Evolutionary conservation across 257 asterid genomes (phyloP).

Genomic region (Paraleonurus japonicus): DNA sequence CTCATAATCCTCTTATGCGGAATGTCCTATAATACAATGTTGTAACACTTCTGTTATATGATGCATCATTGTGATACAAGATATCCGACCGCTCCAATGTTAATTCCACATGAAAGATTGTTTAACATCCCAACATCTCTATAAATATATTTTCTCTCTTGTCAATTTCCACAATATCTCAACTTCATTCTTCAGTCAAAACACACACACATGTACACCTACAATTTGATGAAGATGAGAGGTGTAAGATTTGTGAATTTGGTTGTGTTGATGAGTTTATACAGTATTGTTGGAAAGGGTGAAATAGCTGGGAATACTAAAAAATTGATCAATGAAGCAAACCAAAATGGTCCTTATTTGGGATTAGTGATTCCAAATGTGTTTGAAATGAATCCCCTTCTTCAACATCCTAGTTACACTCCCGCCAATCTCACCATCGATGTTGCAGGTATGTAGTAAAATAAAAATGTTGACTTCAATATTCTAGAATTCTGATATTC

Average conservation of each 20-base stretch:
- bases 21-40: too few relatives aligned
- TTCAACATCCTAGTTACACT: slow-evolving; percentile 42
- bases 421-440: slow-evolving; percentile 39
- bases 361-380: slow-evolving; percentile 56
- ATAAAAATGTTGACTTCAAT: too few relatives aligned
- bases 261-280: neutral
- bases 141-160: neutral
- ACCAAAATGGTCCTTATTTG: slow-evolving; percentile 49
- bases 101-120: too few relatives aligned
- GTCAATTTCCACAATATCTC: neutral
- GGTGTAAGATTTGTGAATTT: neutral
- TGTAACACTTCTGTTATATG: too few relatives aligned
- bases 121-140: too few relatives aligned
- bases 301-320: slow-evolving; percentile 24
- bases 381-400: slow-evolving; percentile 57
- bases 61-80: too few relatives aligned
- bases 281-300: neutral
- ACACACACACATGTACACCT: too few relatives aligned
- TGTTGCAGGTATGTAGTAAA: slow-evolving; percentile 37
- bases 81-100: too few relatives aligned
- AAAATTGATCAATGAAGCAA: slow-evolving; percentile 34
- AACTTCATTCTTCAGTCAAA: neutral
- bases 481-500: too few relatives aligned
- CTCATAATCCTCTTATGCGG: too few relatives aligned
- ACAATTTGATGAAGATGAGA: neutral